Evolutionary conservation across 768 basidiomycete species (phyloP), one percentile per base, ranked within the genome.

Genomic region (Termitomyces titanicus): DNA sequence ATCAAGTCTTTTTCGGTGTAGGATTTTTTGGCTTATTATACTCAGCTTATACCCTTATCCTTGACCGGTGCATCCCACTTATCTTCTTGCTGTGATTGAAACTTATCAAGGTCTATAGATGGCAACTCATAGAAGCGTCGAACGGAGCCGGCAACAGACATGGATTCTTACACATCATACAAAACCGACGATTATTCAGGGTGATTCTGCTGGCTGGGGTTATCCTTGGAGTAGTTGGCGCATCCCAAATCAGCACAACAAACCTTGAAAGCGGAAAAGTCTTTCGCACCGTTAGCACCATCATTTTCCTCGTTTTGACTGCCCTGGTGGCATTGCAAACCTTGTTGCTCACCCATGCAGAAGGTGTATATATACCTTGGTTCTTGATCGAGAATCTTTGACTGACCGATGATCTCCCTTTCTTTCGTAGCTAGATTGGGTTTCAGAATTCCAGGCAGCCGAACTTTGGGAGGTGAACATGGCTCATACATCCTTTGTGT

Each of bases 11-110:
- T 11, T 72, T 73, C 33, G 68, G 72, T 2, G 68, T 74, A 22
- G 77, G 78, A 0, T 79, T 74, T 60, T 72, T 75, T 39, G 72
- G 70, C 12, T 57, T 79, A 1, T 58, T 79, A 7, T 74, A 71
- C 47, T 72, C 74, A 1, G 66, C 74, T 0, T 78, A 76, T 53
- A 73, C 66, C 0, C 67, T 78, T 3, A 71, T 76, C 9, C 56
- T 74, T n/a, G 75, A 78, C 51, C 65, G 75, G 78, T 78, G 52
- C 40, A 64, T 56, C 38, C 13, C 22, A 34, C 15, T 39, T 9
- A 40, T 27, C 8, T 34, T 13, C 24, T 31, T 18, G 29, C 22
- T 27, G 10, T 38, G 31, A 15, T 24, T 44, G 20, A 35, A 38
- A 22, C 40, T 42, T 2, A 42, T 22, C 8, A 42, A 5, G 38